Base-by-base conservation (phyloP, 2,329 filamentous ascomycete genomes). In the Tricladium varicosporioides region DNA sequence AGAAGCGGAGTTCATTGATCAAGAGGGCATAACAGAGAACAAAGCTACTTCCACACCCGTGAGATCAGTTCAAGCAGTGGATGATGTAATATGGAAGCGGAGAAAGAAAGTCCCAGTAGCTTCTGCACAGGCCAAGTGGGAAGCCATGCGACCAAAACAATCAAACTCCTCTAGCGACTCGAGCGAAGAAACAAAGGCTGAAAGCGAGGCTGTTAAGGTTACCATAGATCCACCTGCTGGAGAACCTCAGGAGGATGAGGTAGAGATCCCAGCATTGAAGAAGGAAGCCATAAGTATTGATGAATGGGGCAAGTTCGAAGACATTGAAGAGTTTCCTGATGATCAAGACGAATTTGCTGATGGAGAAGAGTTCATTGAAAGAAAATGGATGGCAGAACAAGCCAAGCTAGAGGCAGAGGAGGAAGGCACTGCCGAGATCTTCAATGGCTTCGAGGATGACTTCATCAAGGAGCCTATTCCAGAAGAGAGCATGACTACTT, bases 331-430 rank as follows among this genome's bases (percentile, higher is more conserved):
- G 15, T 82, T 86, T 61, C 76, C 78, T 19, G 74, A 64, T 31
- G 64, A 65, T 16, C 53, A 60, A 15, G 65, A 67, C 51, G 69
- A 68, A 32, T 66, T 65, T 57, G 61, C 59, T 10, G 70, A 78
- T 33, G 86, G 86, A 42, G 85, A 89, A 66, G 86, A 89, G 68
- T 81, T 80, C 61, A 75, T 84, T 48, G 85, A 86, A 65, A 82
- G 83, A 73, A 78, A 81, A 48, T 92, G 84, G 72, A 90, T 92
- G 85, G 83, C 86, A 66, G 87, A 91, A 69, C 90, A 94, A 70
- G 84, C 84, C 45, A 80, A 82, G 10, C 75, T 87, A 2, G 84
- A 88, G 63, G 81, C 80, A 2, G 79, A 84, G 63, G 83, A 84
- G 58, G 70, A 73, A 43, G 69, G 69, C 13, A 64, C 69, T 11